Conservation (phyloP, 495 filamentous ascomycete genomes). For the Xylaria longipes region DNA sequence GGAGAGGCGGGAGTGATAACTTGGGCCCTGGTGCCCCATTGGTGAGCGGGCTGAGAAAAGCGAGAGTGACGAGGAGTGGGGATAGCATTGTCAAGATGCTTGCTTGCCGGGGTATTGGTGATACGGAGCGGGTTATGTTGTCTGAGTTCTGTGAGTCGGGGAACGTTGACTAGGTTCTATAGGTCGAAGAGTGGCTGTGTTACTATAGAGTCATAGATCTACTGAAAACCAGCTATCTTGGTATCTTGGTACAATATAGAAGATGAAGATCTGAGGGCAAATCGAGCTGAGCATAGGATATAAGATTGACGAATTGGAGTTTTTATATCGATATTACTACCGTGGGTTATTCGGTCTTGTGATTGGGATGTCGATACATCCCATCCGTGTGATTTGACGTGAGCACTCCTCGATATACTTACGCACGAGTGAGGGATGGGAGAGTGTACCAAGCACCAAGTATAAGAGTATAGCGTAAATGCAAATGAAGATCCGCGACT, state of each 20-base stretch:
- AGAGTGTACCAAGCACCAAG: background rate
- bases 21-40: background rate
- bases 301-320: background rate
- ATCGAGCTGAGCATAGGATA: background rate
- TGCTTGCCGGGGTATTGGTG: background rate
- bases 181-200: background rate
- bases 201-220: background rate
- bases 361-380: background rate
- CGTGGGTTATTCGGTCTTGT: background rate
- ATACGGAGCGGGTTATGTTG: background rate
- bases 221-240: background rate
- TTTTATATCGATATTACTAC: background rate
- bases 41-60: background rate
- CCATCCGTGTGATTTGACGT: background rate
- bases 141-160: background rate
- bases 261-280: background rate
- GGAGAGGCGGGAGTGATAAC: background rate
- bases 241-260: background rate
- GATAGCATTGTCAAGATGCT: conserved; percentile 10
- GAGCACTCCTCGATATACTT: background rate
- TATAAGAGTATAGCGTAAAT: background rate
- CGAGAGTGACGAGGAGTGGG: background rate
- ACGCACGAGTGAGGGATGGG: background rate
- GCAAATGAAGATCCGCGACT: background rate
- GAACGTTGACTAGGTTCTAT: background rate